Percentiles rank a stretch among this genome's conserved stretches.
These are phyloP conservation scores for Omphalotus olearius DNA, from an alignment of 1,284 basidiomycete species.

Conservation along the genomic window DNA sequence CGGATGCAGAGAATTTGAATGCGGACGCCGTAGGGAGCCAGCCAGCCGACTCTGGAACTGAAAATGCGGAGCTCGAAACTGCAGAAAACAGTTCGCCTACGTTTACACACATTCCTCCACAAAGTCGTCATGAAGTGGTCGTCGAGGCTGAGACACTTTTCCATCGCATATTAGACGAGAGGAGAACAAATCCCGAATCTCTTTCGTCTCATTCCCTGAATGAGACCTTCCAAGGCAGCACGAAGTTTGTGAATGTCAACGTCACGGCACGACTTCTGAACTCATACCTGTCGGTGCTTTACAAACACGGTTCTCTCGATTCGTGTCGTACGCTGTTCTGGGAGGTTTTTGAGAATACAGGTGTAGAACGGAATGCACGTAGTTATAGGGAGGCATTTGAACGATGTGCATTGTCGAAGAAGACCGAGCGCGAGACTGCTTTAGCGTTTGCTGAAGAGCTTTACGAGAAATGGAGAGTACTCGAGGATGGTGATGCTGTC, in stretches of 20 bases:
- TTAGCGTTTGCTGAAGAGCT: constrained; percentile 49
- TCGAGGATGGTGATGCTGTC: constrained; percentile 22
- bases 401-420: constrained; percentile 46
- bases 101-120: constrained; percentile 67
- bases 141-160: constrained; percentile 73
- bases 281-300: constrained; percentile 79
- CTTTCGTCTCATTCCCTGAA: constrained; percentile 9
- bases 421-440: constrained; percentile 45
- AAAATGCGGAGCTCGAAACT: neutral
- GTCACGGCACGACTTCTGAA: constrained; percentile 69
- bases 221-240: constrained; percentile 20
- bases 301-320: constrained; percentile 56
- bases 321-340: constrained; percentile 43
- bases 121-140: constrained; percentile 70
- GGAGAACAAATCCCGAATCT: constrained; percentile 14
- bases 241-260: constrained; percentile 56
- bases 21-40: constrained; percentile 6
- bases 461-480: constrained; percentile 52
- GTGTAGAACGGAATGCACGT: constrained; percentile 45
- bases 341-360: constrained; percentile 40
- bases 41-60: constrained; percentile 9
- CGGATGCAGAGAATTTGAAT: neutral
- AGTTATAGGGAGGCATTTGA: constrained; percentile 68
- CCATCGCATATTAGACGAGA: constrained; percentile 59
- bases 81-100: constrained; percentile 20